Conservation (phyloP, 805 yeast species). For the Pichia occidentalis region DNA sequence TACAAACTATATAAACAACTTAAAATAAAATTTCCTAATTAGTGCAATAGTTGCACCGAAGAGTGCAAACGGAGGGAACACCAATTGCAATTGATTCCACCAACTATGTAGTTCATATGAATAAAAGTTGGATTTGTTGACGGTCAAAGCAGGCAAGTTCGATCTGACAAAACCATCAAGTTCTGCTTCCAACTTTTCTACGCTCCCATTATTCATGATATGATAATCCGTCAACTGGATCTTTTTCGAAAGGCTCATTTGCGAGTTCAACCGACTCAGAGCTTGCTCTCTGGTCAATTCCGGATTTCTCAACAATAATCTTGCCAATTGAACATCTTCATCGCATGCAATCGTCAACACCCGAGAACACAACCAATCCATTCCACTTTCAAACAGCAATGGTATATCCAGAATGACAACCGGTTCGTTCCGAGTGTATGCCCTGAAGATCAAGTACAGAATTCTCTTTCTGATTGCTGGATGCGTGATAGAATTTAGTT, state of each 20-base stretch:
- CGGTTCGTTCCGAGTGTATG: conserved; percentile 51
- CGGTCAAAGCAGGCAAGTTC: conserved; percentile 2
- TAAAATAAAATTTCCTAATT: conserved; percentile 1
- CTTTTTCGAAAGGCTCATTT: conserved; percentile 60
- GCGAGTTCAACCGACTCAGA: conserved; percentile 62
- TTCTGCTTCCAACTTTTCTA: conserved; percentile 37
- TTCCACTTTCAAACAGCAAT: conserved; percentile 70
- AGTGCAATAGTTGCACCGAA: conserved; percentile 3
- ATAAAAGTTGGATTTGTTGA: neutral
- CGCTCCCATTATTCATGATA: conserved; percentile 51
- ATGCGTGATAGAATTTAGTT: conserved; percentile 73
- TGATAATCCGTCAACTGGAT: conserved; percentile 56
- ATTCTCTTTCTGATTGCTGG: conserved; percentile 78
- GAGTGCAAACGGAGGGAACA: conserved; percentile 8
- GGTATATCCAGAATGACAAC: conserved; percentile 87
- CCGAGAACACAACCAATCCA: conserved; percentile 65
- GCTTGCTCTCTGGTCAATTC: conserved; percentile 64
- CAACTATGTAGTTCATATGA: neutral
- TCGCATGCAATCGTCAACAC: conserved; percentile 64
- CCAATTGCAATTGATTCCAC: conserved; percentile 11
- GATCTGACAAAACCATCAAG: conserved; percentile 34
- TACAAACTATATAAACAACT: too few species aligned
- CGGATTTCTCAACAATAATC: conserved; percentile 64
- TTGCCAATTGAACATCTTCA: conserved; percentile 47
- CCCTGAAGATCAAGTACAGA: conserved; percentile 43